These are phyloP conservation scores for Kwoniella shivajii DNA, from an alignment of 1,284 basidiomycete genomes.

Conservation along the genomic window DNA sequence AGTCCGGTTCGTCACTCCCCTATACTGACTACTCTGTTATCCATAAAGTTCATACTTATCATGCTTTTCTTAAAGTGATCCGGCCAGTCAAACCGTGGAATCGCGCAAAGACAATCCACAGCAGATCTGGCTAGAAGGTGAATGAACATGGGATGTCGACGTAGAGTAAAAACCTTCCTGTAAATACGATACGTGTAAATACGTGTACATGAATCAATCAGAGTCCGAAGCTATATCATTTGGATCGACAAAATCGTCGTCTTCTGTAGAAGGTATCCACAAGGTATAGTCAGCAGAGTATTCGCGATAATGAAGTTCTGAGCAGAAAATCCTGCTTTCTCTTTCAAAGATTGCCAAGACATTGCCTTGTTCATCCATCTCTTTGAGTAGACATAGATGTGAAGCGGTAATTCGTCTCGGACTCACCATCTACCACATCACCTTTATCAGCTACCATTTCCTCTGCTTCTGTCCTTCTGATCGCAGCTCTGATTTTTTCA, in stretches of 20 bases:
- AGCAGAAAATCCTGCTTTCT: too few species aligned
- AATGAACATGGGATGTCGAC: background rate
- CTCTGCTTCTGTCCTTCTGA: slow-evolving; percentile 47
- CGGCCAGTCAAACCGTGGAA: background rate
- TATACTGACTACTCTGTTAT: background rate
- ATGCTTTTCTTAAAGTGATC: background rate
- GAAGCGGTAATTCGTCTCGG: background rate
- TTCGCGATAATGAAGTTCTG: background rate
- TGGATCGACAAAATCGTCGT: slow-evolving; percentile 47
- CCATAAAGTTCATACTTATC: background rate
- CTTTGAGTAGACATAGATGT: slow-evolving; percentile 8
- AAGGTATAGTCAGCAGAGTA: background rate
- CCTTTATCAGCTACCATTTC: slow-evolving; percentile 40
- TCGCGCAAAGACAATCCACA: background rate
- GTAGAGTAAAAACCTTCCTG: background rate
- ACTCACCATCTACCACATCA: slow-evolving; percentile 52
- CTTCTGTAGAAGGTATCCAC: slow-evolving; percentile 20
- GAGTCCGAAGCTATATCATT: slow-evolving; percentile 51
- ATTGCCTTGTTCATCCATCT: too few species aligned
- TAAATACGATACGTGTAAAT: background rate
- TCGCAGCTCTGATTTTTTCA: slow-evolving; percentile 43
- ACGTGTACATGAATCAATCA: slow-evolving; percentile 18
- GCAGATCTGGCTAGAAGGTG: background rate
- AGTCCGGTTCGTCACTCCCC: background rate
- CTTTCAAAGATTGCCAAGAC: background rate